phyloP scores from a whole-genome alignment of 306 rosid species.

The Arachis hypogaea region DNA sequence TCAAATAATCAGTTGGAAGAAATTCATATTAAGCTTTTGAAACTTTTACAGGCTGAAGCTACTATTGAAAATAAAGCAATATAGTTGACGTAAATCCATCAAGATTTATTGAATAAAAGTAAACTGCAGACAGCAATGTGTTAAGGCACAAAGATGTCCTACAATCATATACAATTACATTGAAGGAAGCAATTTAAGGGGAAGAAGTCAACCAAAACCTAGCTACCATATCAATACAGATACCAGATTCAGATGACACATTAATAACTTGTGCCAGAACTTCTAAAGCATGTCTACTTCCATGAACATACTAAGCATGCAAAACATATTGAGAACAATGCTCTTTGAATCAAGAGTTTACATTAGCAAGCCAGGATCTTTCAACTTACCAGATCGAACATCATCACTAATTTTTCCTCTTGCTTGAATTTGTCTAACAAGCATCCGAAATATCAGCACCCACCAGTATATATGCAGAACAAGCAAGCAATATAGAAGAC shows the following conservation, averaged over 20 bases:
- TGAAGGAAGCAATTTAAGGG: constrained; percentile 7
- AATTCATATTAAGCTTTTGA: constrained; percentile 15
- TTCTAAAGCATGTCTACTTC: constrained; percentile 12
- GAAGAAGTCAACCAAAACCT: constrained; percentile 10
- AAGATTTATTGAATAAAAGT: constrained; percentile 16
- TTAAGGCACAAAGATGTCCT: constrained; percentile 15
- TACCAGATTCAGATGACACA: constrained; percentile 21
- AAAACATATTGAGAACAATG: constrained; percentile 17
- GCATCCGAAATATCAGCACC: constrained; percentile 95
- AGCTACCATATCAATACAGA: constrained; percentile 6
- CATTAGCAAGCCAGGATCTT: constrained; percentile 26
- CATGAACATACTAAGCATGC: constrained; percentile 17
- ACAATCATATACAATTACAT: constrained; percentile 16
- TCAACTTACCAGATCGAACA: constrained; percentile 92
- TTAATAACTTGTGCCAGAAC: constrained; percentile 18
- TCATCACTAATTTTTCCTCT: constrained; percentile 87
- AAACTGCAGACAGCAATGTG: neutral
- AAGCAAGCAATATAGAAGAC: constrained; percentile 86
- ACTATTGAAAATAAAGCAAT: constrained; percentile 4
- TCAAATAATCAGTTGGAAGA: constrained; percentile 23
- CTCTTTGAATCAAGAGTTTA: constrained; percentile 16
- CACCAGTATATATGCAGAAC: constrained; percentile 95
- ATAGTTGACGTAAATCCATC: constrained; percentile 1
- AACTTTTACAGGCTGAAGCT: constrained; percentile 22
- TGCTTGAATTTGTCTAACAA: constrained; percentile 93